Conservation (phyloP, 176 grass and related monocot species). For the Triticum urartu region DNA sequence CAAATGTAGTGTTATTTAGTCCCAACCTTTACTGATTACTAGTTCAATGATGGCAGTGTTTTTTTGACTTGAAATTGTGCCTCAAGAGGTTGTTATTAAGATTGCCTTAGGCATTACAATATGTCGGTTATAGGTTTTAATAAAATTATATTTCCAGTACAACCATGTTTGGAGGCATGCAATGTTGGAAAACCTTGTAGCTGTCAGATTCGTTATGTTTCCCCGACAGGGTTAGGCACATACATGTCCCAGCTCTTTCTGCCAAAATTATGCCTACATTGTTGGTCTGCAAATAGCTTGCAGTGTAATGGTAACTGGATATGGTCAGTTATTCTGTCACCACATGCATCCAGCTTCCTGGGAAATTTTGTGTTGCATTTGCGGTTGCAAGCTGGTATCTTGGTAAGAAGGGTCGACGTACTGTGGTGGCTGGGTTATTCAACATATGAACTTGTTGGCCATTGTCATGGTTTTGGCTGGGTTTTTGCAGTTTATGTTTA, state of each 20-base stretch:
- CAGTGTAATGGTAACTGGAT: conserved; percentile 13
- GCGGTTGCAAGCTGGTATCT: background rate
- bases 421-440: background rate
- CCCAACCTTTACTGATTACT: background rate
- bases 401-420: background rate
- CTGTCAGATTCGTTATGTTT: background rate
- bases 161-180: background rate
- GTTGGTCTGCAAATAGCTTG: background rate
- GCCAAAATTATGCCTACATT: background rate
- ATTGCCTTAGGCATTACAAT: background rate
- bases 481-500: background rate
- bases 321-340: conserved; percentile 13
- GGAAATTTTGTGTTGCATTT: background rate
- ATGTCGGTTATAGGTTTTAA: background rate
- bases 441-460: background rate
- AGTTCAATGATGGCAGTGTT: background rate
- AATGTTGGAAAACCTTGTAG: conserved; percentile 13
- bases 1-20: background rate
- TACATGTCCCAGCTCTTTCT: background rate
- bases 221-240: background rate
- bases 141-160: background rate
- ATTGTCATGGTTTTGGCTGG: conserved; percentile 11
- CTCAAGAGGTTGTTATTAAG: background rate
- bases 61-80: background rate
- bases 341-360: background rate